Evolutionary conservation across 177 flowering plant species (phyloP).

Genomic region (Vitis hybrid): DNA sequence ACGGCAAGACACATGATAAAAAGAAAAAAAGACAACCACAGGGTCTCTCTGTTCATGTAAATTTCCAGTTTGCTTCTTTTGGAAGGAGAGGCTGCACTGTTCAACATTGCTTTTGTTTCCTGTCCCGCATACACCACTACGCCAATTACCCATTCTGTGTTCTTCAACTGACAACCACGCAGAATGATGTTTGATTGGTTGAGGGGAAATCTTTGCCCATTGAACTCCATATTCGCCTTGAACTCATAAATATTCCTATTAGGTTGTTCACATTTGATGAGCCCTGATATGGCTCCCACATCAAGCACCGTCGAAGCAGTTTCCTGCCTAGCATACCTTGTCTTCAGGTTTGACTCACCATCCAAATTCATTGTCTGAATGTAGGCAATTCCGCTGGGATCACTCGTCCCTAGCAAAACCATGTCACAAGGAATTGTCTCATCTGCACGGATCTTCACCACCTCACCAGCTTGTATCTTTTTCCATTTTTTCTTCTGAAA

Average conservation of each 20-base stretch:
- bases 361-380: slow-evolving; percentile 95
- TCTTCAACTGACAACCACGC: slow-evolving; percentile 96
- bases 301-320: slow-evolving; percentile 50
- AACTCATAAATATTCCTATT: slow-evolving; percentile 93
- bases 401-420: slow-evolving; percentile 87
- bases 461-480: slow-evolving; percentile 75
- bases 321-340: slow-evolving; percentile 94
- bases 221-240: slow-evolving; percentile 84
- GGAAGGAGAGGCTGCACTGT: slow-evolving; percentile 82
- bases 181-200: slow-evolving; percentile 84
- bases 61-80: slow-evolving; percentile 84
- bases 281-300: slow-evolving; percentile 49
- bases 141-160: slow-evolving; percentile 83
- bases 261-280: slow-evolving; percentile 85
- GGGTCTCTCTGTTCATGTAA: slow-evolving; percentile 87
- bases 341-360: slow-evolving; percentile 92
- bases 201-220: slow-evolving; percentile 61
- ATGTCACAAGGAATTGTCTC: slow-evolving; percentile 90
- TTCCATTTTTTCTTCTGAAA: slow-evolving; percentile 69
- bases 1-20: slow-evolving; percentile 78
- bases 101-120: slow-evolving; percentile 95
- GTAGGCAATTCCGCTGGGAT: slow-evolving; percentile 93
- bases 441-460: slow-evolving; percentile 61
- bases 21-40: slow-evolving; percentile 86
- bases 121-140: slow-evolving; percentile 96